phyloP scores from a whole-genome alignment of 225 moss, liverwort and hornwort species.

The Antitrichia curtipendula region DNA sequence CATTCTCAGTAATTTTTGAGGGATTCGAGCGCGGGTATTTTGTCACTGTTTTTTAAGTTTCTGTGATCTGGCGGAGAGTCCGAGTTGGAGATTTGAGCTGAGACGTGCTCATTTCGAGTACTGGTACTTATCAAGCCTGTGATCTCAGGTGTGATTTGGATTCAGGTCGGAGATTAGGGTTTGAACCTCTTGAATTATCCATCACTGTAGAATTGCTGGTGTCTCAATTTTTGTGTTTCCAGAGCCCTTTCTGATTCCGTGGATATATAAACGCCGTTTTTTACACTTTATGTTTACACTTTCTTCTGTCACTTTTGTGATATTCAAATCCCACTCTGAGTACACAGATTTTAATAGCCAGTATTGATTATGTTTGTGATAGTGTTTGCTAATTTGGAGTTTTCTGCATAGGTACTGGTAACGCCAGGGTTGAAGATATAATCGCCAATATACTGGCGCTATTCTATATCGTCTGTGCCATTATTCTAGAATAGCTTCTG shows the following conservation, averaged over 20 bases:
- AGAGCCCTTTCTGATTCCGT: background rate
- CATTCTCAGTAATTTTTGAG: background rate
- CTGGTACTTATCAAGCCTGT: background rate
- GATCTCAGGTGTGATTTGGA: background rate
- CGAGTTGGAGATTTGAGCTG: background rate
- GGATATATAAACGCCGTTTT: background rate
- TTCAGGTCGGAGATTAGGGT: background rate
- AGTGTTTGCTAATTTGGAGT: background rate
- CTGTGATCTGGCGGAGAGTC: background rate
- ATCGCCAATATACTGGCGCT: background rate
- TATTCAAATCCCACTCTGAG: background rate
- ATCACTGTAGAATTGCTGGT: background rate
- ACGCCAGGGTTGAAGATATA: background rate
- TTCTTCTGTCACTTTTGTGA: background rate
- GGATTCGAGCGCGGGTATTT: background rate
- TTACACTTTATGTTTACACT: background rate
- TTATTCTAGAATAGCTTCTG: background rate
- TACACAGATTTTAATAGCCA: background rate
- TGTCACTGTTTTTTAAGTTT: background rate
- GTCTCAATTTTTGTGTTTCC: background rate
- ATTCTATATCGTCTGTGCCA: background rate
- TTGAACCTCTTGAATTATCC: background rate
- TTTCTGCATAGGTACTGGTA: background rate
- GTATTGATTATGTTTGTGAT: background rate
- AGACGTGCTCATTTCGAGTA: background rate